phyloP scores from a whole-genome alignment of 257 asterid genomes.

The Sherardia arvensis region DNA sequence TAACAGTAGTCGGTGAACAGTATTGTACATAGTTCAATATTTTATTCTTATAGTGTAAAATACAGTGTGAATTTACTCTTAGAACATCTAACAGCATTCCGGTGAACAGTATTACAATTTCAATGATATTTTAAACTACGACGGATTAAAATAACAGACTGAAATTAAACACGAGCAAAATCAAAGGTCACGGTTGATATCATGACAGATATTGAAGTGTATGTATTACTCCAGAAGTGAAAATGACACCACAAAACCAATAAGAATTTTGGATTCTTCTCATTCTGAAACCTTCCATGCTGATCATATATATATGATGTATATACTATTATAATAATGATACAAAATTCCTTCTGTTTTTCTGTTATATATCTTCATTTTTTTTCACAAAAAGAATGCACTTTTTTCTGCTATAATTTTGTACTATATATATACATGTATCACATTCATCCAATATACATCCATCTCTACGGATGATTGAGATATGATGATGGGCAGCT shows the following conservation, averaged over 20 bases:
- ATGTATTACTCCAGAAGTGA: constrained; percentile 15
- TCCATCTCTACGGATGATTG: constrained; percentile 4
- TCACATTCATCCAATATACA: neutral
- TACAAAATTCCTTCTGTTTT: neutral
- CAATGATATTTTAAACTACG: too few relatives aligned
- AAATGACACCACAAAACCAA: constrained; percentile 29
- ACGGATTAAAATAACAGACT: too few relatives aligned
- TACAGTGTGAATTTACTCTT: too few relatives aligned
- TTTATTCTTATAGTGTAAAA: too few relatives aligned
- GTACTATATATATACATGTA: neutral
- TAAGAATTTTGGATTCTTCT: constrained; percentile 15
- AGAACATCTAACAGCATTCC: too few relatives aligned
- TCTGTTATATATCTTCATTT: neutral
- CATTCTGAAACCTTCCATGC: neutral
- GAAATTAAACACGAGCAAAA: too few relatives aligned
- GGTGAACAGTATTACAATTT: too few relatives aligned
- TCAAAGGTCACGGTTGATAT: neutral
- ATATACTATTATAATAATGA: neutral
- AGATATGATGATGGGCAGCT: constrained; percentile 14
- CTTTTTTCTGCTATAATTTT: neutral
- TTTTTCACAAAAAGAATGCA: neutral
- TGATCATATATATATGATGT: neutral
- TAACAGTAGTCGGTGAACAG: too few relatives aligned
- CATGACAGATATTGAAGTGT: neutral
- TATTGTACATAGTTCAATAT: too few relatives aligned